Evolutionary conservation across 75 land plant genomes (phyloP).

Genomic region (Pinus tabuliformis): DNA sequence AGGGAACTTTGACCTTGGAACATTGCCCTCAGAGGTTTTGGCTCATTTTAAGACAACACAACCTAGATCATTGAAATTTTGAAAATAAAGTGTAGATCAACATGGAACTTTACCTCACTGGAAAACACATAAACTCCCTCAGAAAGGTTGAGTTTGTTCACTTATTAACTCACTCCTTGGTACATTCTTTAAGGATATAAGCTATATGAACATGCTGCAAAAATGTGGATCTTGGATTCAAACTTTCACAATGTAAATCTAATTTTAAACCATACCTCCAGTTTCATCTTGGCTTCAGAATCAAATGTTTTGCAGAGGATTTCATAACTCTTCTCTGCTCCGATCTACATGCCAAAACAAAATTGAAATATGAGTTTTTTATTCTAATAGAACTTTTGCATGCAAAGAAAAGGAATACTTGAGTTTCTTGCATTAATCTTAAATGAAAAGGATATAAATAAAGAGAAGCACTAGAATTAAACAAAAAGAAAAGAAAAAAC

Average conservation of each 20-base stretch:
- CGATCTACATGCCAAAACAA: conserved; percentile 41
- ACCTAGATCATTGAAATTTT: too few species aligned
- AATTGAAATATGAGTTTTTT: background rate
- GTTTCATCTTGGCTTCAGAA: conserved; percentile 56
- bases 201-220: background rate
- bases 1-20: too few species aligned
- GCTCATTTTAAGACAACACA: too few species aligned
- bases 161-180: too few species aligned
- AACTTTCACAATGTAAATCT: too few species aligned
- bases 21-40: too few species aligned
- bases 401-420: conserved; percentile 5
- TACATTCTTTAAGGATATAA: too few species aligned
- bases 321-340: conserved; percentile 76
- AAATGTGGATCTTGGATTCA: background rate
- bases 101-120: background rate
- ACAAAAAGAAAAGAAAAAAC: too few species aligned
- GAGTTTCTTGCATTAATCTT: background rate
- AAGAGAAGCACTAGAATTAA: background rate
- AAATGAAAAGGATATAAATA: background rate
- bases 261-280: conserved; percentile 50
- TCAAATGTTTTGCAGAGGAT: conserved; percentile 86
- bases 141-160: too few species aligned
- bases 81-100: too few species aligned
- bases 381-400: background rate
- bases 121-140: background rate